Base-by-base conservation (phyloP, 2,329 filamentous ascomycete species). In the Nigrograna mackinnonii region DNA sequence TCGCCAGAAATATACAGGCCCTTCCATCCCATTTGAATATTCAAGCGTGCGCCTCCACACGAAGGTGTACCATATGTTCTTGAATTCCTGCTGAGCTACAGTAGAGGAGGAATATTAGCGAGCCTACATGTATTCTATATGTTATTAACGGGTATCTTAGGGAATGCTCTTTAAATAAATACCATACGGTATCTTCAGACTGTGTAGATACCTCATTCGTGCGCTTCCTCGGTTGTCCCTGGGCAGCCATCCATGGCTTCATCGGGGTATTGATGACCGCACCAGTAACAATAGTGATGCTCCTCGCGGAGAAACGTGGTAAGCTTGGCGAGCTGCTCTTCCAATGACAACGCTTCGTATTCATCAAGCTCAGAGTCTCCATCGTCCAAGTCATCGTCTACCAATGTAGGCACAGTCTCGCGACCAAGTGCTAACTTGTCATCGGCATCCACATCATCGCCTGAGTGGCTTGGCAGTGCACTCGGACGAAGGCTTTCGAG, bases 261-360 rank as follows among this genome's bases (percentile, higher is more conserved):
- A 59, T 90, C 84, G 0, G 84, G 80, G 65, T 96, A 99, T 39
- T 76, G 75, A 68, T 80, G 87, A 67, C 96, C 97, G 71, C 94
- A 99, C 88, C 91, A 99, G 65, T 96, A 96, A 72, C 94, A 99
- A 65, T 99, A 99, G 33, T 77, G 70, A 60, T 90, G 82, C 60
- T 80, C 79, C 36, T 83, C 75, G 26, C 94, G 80, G 40, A 99
- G 67, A 67, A 88, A 84, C 14, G 72, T 66, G 7, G 96, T 78
- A 12, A 95, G 67, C 54, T 75, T 82, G 6, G 74, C 71, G 48
- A 97, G 70, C 52, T 83, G 81, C 56, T 95, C 86, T 2, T 73
- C 72, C 2, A 83, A 75, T 17, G 84, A 79, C 33, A 92, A 72
- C 2, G 79, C 80, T 58, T 91, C 84, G 57, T 95, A 96, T 43